These are phyloP conservation scores for Eragrostis nindensis DNA, from an alignment of 176 grass and related monocot species.

Conservation along the genomic window DNA sequence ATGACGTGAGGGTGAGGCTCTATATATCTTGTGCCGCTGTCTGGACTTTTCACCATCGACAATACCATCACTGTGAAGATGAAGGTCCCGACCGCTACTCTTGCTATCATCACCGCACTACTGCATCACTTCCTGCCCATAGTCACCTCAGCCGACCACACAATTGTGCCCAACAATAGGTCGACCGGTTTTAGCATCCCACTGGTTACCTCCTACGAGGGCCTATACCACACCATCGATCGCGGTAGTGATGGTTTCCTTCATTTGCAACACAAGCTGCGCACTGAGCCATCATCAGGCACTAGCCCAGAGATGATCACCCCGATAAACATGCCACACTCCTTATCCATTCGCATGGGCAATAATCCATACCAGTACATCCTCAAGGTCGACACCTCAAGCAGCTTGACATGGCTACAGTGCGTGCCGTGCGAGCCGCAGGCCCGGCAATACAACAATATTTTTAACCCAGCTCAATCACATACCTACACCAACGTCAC, in stretches of 20 bases:
- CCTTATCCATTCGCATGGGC: background rate
- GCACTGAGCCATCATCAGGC: background rate
- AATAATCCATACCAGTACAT: background rate
- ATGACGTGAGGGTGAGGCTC: no score
- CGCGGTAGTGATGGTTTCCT: background rate
- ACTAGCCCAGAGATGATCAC: no score
- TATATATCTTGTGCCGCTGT: background rate
- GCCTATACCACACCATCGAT: background rate
- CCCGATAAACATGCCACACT: background rate
- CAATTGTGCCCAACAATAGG: background rate
- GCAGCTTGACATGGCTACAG: background rate
- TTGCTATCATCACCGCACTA: background rate
- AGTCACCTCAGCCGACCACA: background rate
- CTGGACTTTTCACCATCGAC: background rate
- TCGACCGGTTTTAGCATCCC: background rate
- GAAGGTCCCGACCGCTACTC: background rate
- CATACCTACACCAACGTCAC: background rate
- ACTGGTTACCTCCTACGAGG: background rate
- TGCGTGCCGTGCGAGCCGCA: background rate
- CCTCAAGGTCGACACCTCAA: background rate
- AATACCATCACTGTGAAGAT: background rate
- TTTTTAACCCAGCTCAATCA: background rate
- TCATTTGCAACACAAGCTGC: background rate
- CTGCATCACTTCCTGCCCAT: background rate
- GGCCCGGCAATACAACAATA: background rate